These are phyloP conservation scores for Trichoderma virens DNA, from an alignment of 495 filamentous ascomycete species.

Conservation along the genomic window DNA sequence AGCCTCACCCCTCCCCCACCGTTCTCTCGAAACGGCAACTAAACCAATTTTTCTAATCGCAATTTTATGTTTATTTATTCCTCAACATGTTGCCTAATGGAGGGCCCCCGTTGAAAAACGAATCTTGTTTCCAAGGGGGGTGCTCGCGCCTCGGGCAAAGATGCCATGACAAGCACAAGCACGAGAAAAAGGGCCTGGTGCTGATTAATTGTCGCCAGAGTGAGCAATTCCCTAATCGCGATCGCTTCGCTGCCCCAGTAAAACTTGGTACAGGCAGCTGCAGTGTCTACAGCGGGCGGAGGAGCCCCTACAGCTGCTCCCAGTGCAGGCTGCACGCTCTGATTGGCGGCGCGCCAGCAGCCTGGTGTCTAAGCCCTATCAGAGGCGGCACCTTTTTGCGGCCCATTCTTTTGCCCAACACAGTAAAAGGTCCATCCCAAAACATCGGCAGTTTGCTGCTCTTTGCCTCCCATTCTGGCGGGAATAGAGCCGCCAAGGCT, in stretches of 20 bases:
- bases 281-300: no score
- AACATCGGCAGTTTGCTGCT: no score
- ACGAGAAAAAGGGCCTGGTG: neutral
- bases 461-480: no score
- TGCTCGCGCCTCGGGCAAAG: neutral
- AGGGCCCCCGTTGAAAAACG: neutral
- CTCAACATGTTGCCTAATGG: neutral
- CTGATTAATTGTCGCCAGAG: neutral
- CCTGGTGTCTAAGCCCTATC: neutral
- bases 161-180: no score
- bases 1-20: neutral
- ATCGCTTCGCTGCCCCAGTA: no score
- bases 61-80: neutral
- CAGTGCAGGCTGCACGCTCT: neutral
- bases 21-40: neutral
- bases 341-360: neutral
- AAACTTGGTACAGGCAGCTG: no score
- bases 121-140: neutral
- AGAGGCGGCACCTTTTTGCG: constrained; percentile 1
- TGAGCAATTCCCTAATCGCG: no score
- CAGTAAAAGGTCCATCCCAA: no score
- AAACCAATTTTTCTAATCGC: no score
- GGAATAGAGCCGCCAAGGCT: no score
- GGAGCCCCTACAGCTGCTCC: no score
- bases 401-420: neutral